Percentiles rank a stretch among this genome's conserved stretches.
Evolutionary conservation across 768 basidiomycete species (phyloP).

Genomic region (Trametes cingulata): DNA sequence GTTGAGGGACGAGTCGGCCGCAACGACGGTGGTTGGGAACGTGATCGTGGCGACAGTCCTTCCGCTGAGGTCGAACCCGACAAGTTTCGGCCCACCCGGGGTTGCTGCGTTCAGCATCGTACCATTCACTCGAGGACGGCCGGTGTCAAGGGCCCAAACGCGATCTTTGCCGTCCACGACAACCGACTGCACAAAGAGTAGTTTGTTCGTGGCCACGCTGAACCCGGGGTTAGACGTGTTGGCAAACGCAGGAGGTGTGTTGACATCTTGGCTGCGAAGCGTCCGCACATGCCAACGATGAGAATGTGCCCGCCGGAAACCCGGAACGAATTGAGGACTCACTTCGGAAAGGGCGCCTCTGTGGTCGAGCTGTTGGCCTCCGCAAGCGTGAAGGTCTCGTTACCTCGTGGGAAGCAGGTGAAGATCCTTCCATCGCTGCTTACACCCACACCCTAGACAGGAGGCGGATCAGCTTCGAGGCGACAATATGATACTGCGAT

Average conservation of each 20-base stretch:
- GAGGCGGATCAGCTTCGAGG: not conserved
- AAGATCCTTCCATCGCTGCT: constrained; percentile 15
- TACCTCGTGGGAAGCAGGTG: constrained; percentile 20
- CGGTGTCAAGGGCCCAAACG: constrained; percentile 26
- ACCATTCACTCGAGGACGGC: constrained; percentile 23
- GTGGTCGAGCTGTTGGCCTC: constrained; percentile 15
- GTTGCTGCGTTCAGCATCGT: constrained; percentile 9
- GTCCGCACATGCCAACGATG: too few relatives aligned
- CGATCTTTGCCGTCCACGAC: constrained; percentile 27
- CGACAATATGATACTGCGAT: not conserved
- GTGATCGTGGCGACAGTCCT: constrained; percentile 13
- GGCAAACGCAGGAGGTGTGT: constrained; percentile 21
- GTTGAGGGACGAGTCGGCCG: constrained; percentile 23
- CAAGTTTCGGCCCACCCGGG: constrained; percentile 22
- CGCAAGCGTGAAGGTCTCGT: constrained; percentile 18
- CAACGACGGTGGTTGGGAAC: constrained; percentile 21
- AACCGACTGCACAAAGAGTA: constrained; percentile 24
- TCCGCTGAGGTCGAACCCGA: constrained; percentile 21
- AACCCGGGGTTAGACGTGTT: constrained; percentile 20
- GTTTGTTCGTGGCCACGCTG: constrained; percentile 19
- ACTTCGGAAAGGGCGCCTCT: constrained; percentile 20
- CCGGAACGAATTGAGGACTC: not conserved
- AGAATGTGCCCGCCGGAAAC: too few relatives aligned
- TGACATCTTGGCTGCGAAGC: constrained; percentile 8
- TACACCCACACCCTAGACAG: constrained; percentile 17